A percentile compares a stretch with the other conserved stretches of the same genome.
Conservation (phyloP, 148 eudicot species). For the Chenopodium formosanum region DNA sequence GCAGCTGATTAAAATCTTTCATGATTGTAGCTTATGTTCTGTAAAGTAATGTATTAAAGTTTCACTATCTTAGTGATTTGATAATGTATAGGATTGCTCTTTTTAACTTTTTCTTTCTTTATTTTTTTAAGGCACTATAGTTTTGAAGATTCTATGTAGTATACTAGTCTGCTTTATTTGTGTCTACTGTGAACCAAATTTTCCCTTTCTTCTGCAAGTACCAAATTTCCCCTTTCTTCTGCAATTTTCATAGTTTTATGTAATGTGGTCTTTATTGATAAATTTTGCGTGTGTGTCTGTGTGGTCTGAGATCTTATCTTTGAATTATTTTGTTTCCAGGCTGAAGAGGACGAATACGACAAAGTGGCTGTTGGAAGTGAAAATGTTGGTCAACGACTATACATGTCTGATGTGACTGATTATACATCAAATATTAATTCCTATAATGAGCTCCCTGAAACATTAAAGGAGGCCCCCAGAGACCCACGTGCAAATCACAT, state of each 20-base stretch:
- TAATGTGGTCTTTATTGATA: background rate
- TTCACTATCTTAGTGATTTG: no score
- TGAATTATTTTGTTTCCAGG: conserved; percentile 41
- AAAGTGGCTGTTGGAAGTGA: conserved; percentile 66
- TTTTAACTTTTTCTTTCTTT: no score
- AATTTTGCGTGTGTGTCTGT: background rate
- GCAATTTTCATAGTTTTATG: background rate
- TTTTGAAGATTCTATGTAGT: background rate
- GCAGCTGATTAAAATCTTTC: no score
- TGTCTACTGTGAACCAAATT: background rate
- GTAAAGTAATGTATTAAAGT: no score
- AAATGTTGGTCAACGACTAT: conserved; percentile 48
- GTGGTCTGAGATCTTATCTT: background rate
- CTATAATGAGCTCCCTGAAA: conserved; percentile 45
- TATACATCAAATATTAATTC: conserved; percentile 36
- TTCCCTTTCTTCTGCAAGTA: background rate
- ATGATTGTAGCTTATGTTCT: no score
- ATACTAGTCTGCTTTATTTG: background rate
- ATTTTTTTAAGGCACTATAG: no score
- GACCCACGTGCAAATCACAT: conserved; percentile 84
- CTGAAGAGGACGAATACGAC: conserved; percentile 73
- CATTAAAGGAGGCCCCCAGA: conserved; percentile 41
- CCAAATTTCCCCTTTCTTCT: background rate
- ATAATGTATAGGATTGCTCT: no score
- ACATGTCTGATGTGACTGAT: conserved; percentile 50